These are phyloP conservation scores for Chlorociboria aeruginascens DNA, from an alignment of 495 filamentous ascomycete species.

Conservation along the genomic window DNA sequence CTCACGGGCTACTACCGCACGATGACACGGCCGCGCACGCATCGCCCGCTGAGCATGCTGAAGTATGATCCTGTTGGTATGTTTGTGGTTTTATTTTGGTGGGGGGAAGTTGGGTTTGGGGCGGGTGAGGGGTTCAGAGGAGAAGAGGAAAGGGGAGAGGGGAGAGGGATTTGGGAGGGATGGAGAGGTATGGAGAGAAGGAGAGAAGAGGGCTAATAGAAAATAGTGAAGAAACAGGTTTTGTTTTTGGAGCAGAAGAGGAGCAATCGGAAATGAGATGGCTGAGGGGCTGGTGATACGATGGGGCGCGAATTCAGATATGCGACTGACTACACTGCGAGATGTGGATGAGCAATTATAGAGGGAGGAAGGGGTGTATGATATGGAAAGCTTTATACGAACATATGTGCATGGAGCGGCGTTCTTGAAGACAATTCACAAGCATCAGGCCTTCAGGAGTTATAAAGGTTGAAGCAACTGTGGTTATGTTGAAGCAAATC, in stretches of 20 bases:
- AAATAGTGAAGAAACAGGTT: slow-evolving; percentile 69
- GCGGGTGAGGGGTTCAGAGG: background rate
- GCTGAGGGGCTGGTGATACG: too few relatives aligned
- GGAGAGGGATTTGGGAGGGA: background rate
- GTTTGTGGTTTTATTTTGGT: slow-evolving; percentile 16
- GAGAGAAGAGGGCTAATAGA: slow-evolving; percentile 5
- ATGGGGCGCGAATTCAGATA: too few relatives aligned
- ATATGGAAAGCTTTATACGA: background rate
- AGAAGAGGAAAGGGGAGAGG: background rate
- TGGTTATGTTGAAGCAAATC: too few relatives aligned
- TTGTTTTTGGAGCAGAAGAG: slow-evolving; percentile 81
- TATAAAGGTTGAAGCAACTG: too few relatives aligned
- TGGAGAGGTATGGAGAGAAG: background rate
- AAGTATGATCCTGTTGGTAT: slow-evolving; percentile 98
- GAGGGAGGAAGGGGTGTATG: background rate
- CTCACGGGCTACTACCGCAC: slow-evolving; percentile 96
- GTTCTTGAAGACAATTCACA: slow-evolving; percentile 1
- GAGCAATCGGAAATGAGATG: slow-evolving; percentile 5
- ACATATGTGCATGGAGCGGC: slow-evolving; percentile 3
- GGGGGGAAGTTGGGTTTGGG: background rate
- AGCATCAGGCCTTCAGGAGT: too few relatives aligned
- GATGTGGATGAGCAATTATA: background rate
- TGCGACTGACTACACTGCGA: too few relatives aligned
- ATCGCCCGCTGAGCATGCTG: slow-evolving; percentile 85
- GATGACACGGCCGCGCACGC: slow-evolving; percentile 65